Evolutionary conservation across 495 filamentous ascomycete species (phyloP).

Genomic region (Annulohypoxylon moriforme): DNA sequence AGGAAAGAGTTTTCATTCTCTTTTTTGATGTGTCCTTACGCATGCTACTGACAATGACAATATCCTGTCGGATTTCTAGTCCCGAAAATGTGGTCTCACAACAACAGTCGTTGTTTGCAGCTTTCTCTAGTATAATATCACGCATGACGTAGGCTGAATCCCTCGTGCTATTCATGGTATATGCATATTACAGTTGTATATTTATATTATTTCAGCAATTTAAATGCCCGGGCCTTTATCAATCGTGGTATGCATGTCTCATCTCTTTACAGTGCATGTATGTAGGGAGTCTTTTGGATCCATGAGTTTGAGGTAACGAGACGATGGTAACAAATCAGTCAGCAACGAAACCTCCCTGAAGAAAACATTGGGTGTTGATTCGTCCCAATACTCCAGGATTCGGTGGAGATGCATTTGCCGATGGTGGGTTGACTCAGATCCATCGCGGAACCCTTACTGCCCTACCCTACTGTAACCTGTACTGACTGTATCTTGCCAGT

Average conservation of each 20-base stretch:
- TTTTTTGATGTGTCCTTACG: neutral
- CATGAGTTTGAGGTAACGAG: constrained; percentile 22
- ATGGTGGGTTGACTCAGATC: constrained; percentile 48
- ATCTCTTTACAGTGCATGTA: constrained; percentile 15
- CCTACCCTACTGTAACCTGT: constrained; percentile 25
- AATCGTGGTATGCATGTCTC: constrained; percentile 41
- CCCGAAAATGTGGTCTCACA: constrained; percentile 12
- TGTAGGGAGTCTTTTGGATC: constrained; percentile 19
- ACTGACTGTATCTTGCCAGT: constrained; percentile 14
- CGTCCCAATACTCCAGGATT: constrained; percentile 30
- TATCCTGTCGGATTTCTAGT: neutral
- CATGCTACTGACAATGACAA: neutral
- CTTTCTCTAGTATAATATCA: neutral
- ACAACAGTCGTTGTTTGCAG: constrained; percentile 4
- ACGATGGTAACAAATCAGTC: constrained; percentile 27
- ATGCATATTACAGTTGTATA: constrained; percentile 1
- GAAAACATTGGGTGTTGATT: constrained; percentile 24
- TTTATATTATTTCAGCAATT: constrained; percentile 7
- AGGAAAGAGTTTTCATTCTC: neutral
- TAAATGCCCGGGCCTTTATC: constrained; percentile 31
- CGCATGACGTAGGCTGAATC: constrained; percentile 32
- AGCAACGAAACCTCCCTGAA: constrained; percentile 16
- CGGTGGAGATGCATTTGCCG: constrained; percentile 45
- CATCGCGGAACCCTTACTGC: constrained; percentile 38
- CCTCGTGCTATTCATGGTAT: constrained; percentile 26